Evolutionary conservation across 495 filamentous ascomycete genomes (phyloP).

Genomic region (Trichoderma virens): DNA sequence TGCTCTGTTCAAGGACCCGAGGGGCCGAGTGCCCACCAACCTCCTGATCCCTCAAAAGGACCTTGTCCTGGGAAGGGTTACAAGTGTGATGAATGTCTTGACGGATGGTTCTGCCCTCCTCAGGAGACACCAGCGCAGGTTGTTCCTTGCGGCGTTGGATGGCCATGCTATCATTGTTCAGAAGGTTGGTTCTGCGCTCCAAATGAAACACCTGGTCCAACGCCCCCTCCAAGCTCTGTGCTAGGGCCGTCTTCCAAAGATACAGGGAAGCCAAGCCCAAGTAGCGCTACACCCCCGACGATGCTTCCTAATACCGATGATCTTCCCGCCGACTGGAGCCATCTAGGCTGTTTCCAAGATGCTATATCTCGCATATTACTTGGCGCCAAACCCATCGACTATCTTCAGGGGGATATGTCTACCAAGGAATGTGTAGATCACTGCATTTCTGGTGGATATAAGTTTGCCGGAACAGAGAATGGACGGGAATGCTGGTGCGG

Average conservation of each 20-base stretch:
- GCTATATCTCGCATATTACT: neutral
- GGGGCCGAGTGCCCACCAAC: neutral
- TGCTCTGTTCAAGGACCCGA: neutral
- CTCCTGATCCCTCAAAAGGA: constrained; percentile 11
- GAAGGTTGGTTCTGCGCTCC: constrained; percentile 35
- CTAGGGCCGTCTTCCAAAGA: neutral
- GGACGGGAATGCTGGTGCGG: neutral
- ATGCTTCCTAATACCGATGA: neutral
- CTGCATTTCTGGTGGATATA: neutral
- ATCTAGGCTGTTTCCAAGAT: neutral
- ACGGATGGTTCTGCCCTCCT: constrained; percentile 38
- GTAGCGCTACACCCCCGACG: neutral
- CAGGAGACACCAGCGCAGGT: constrained; percentile 31
- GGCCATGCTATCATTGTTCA: constrained; percentile 33
- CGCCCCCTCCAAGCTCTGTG: neutral
- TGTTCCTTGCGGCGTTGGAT: constrained; percentile 34
- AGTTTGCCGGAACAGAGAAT: neutral
- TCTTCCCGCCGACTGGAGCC: neutral
- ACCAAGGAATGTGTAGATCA: neutral
- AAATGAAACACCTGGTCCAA: constrained; percentile 16
- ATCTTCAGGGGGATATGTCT: neutral
- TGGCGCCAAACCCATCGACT: neutral
- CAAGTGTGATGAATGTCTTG: constrained; percentile 32
- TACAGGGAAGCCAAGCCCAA: neutral
- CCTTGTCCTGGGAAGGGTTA: constrained; percentile 32